Conservation (phyloP, 2,329 filamentous ascomycete genomes). For the Cordyceps javanica region DNA sequence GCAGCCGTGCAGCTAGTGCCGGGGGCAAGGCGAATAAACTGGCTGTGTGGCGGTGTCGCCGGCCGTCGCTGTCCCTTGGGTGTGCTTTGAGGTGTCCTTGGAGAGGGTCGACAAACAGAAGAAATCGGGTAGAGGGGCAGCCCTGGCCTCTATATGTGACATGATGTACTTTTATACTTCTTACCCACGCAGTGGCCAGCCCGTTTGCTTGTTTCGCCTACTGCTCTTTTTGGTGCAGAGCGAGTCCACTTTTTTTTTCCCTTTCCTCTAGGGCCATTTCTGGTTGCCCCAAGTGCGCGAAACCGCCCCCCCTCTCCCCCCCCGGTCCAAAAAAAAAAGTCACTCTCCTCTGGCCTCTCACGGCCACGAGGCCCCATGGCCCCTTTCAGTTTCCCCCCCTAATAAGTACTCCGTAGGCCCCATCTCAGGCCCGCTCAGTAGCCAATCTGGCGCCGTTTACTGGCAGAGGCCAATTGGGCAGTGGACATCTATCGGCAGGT, state of each 20-base stretch:
- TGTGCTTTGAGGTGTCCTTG: too few relatives aligned
- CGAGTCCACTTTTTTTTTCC: slow-evolving; percentile 7
- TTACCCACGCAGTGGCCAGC: slow-evolving; percentile 9
- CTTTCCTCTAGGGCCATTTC: slow-evolving; percentile 5
- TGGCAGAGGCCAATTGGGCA: background rate
- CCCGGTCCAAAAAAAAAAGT: too few relatives aligned
- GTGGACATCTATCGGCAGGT: background rate
- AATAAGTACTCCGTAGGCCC: too few relatives aligned
- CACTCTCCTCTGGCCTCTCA: too few relatives aligned
- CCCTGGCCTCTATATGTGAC: slow-evolving; percentile 15
- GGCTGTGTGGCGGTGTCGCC: background rate
- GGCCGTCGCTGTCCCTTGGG: too few relatives aligned
- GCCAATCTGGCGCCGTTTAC: background rate
- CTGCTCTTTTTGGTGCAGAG: slow-evolving; percentile 4
- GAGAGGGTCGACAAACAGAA: too few relatives aligned
- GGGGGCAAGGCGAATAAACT: background rate
- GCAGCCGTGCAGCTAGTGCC: background rate
- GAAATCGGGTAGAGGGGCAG: slow-evolving; percentile 14
- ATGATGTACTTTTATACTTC: slow-evolving; percentile 18
- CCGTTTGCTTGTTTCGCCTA: slow-evolving; percentile 11
- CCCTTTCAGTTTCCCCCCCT: background rate
- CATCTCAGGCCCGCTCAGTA: background rate
- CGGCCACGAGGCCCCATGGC: too few relatives aligned
- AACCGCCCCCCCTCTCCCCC: background rate
- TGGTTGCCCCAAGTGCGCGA: background rate